Evolutionary conservation across 305 asterid genomes (phyloP), one percentile per base, ranked within the genome.

Genomic region (Ilex paraguariensis): DNA sequence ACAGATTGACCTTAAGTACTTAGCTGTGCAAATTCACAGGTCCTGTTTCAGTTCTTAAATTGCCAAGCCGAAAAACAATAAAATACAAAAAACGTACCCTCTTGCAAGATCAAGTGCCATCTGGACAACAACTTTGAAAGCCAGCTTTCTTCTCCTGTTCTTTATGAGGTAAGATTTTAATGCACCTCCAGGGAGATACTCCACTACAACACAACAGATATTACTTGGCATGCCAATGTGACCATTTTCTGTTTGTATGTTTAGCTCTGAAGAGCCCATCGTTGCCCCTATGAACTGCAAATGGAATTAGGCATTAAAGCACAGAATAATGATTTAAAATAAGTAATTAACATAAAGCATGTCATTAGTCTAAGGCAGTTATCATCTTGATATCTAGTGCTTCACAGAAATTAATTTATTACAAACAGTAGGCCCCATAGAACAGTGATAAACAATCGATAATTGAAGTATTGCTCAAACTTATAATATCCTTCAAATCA

Each of bases 261-360:
- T 82, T 30, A 90, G 93, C 21, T 81, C 87, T 5, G 95, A 82
- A 13, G 97, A 79, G 51, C 96, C 97, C 96, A 90, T 85, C 17
- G 95, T 87, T 59, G 96, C 96, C 14, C 97, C 95, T 31, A 87
- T 77, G 76, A 90, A 90, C 96, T 90, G 91, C 69, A 69, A 16
- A 76, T 42, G 33, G 28, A 42, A 57, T 60, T 10, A 40, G 48
- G 39, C 9, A 36, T 36, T 5, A 36, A 5, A 36, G 42, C 28
- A 36, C 9, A 36, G 42, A 36, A 36, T 2, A 21, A 21, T 2
- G 1, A 21, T 21, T 21, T 21, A 21, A 21, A 21, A 21, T 21
- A 21, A 21, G 28, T 21, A 21, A 21, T 21, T 8, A 5, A 3
- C 42, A 36, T 36, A 5, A 36, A 36, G 42, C 42, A 36, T 36